These are phyloP conservation scores for Diplodia scrobiculata DNA, from an alignment of 2,329 filamentous ascomycete species.

Conservation along the genomic window DNA sequence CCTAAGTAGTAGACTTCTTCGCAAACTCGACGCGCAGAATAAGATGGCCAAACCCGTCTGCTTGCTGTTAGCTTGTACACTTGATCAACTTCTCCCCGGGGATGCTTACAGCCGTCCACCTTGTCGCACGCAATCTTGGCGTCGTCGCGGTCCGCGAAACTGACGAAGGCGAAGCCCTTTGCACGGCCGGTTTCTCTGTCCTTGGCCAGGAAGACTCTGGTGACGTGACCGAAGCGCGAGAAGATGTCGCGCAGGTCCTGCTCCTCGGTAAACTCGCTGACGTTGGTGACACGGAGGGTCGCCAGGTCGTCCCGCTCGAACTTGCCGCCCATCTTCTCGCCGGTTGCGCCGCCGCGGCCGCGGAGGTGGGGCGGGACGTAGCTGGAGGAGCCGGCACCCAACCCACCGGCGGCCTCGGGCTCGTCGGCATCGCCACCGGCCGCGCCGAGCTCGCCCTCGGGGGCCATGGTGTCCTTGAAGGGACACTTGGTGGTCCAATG, in stretches of 20 bases:
- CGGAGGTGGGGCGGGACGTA: slow-evolving; percentile 95
- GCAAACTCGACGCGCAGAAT: slow-evolving; percentile 87
- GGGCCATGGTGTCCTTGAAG: slow-evolving; percentile 99
- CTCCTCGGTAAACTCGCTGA: slow-evolving; percentile 97
- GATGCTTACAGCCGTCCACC: slow-evolving; percentile 76
- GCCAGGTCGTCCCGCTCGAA: slow-evolving; percentile 96
- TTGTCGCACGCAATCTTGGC: slow-evolving; percentile 92
- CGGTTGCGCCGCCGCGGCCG: slow-evolving; percentile 69
- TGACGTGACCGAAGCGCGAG: slow-evolving; percentile 94
- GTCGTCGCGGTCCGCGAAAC: slow-evolving; percentile 85
- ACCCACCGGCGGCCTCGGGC: slow-evolving; percentile 54
- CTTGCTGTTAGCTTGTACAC: background rate
- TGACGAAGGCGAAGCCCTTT: slow-evolving; percentile 99
- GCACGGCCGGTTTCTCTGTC: slow-evolving; percentile 93
- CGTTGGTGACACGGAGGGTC: slow-evolving; percentile 96
- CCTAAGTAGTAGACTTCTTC: slow-evolving; percentile 59
- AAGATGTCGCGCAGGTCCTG: slow-evolving; percentile 95
- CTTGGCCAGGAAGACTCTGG: slow-evolving; percentile 95
- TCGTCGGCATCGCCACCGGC: slow-evolving; percentile 54
- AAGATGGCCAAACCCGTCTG: slow-evolving; percentile 75
- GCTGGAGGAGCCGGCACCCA: slow-evolving; percentile 70
- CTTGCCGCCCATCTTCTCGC: slow-evolving; percentile 89
- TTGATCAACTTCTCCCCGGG: background rate
- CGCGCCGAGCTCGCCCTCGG: slow-evolving; percentile 57
- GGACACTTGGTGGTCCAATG: slow-evolving; percentile 99